Conservation (phyloP, 768 basidiomycete genomes). For the Strobilomyces echinocephalus region DNA sequence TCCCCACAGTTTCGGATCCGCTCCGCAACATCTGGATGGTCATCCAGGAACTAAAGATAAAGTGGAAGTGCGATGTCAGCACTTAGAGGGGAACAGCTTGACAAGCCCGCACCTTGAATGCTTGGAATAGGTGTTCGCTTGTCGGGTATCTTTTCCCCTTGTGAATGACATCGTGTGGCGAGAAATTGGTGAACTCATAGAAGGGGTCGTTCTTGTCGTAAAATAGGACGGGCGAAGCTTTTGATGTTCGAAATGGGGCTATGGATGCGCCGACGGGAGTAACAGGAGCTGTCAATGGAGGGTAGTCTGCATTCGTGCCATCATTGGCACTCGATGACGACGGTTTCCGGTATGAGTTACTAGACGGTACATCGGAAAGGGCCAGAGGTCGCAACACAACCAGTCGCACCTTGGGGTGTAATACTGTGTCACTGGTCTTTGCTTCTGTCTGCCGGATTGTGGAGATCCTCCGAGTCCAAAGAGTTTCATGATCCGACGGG, state of each 20-base stretch:
- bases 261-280: slow-evolving; percentile 26
- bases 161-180: slow-evolving; percentile 57
- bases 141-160: slow-evolving; percentile 66
- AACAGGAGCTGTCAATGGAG: slow-evolving; percentile 31
- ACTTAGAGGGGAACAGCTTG: not conserved
- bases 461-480: slow-evolving; percentile 29
- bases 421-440: slow-evolving; percentile 24
- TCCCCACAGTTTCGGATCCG: slow-evolving; percentile 63
- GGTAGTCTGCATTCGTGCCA: slow-evolving; percentile 21
- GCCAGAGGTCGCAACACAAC: not conserved
- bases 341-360: slow-evolving; percentile 15
- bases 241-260: slow-evolving; percentile 24
- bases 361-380: slow-evolving; percentile 2
- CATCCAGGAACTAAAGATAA: slow-evolving; percentile 48
- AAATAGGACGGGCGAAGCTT: slow-evolving; percentile 46
- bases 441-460: slow-evolving; percentile 18
- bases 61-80: not conserved
- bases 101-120: slow-evolving; percentile 50
- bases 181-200: slow-evolving; percentile 74
- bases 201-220: slow-evolving; percentile 61
- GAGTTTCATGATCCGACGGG: slow-evolving; percentile 31
- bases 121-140: slow-evolving; percentile 74
- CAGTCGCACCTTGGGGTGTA: slow-evolving; percentile 15
- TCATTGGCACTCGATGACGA: slow-evolving; percentile 7
- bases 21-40: slow-evolving; percentile 60